A percentile compares a stretch with the other conserved stretches of the same genome.
These are phyloP conservation scores for Arthroderma sp. DNA, from an alignment of 2,329 filamentous ascomycete species.

Conservation along the genomic window DNA sequence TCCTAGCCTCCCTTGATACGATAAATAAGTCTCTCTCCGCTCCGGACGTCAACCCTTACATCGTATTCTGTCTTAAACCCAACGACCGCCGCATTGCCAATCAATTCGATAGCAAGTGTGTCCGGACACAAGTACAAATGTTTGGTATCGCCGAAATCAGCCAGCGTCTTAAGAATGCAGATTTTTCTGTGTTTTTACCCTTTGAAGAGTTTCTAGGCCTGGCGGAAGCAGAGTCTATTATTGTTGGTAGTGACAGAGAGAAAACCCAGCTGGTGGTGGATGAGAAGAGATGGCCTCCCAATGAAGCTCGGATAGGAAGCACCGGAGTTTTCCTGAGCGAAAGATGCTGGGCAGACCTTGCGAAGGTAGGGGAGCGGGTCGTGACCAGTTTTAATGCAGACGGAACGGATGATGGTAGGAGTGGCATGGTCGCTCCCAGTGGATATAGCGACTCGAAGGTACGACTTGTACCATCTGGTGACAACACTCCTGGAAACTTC, in stretches of 20 bases:
- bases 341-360: slow-evolving; percentile 84
- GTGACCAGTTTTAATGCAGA: slow-evolving; percentile 47
- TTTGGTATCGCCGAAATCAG: slow-evolving; percentile 96
- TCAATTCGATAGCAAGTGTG: slow-evolving; percentile 97
- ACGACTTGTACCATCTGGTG: slow-evolving; percentile 37
- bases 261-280: slow-evolving; percentile 86
- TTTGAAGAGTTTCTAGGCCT: slow-evolving; percentile 92
- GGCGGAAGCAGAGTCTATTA: slow-evolving; percentile 66
- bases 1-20: slow-evolving; percentile 75
- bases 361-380: slow-evolving; percentile 54
- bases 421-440: slow-evolving; percentile 40
- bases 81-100: slow-evolving; percentile 96
- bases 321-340: slow-evolving; percentile 95
- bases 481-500: slow-evolving; percentile 43
- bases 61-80: slow-evolving; percentile 92
- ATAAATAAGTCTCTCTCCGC: slow-evolving; percentile 76
- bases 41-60: slow-evolving; percentile 81
- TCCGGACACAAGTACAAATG: slow-evolving; percentile 84
- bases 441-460: slow-evolving; percentile 39
- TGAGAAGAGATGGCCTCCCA: slow-evolving; percentile 79
- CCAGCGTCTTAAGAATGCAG: slow-evolving; percentile 77
- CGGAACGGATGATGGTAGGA: slow-evolving; percentile 43
- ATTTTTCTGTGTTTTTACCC: slow-evolving; percentile 90
- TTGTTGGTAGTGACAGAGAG: slow-evolving; percentile 85
- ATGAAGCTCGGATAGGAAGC: slow-evolving; percentile 79